Conservation (phyloP, 2,329 filamentous ascomycete species). For the Cytospora mali region DNA sequence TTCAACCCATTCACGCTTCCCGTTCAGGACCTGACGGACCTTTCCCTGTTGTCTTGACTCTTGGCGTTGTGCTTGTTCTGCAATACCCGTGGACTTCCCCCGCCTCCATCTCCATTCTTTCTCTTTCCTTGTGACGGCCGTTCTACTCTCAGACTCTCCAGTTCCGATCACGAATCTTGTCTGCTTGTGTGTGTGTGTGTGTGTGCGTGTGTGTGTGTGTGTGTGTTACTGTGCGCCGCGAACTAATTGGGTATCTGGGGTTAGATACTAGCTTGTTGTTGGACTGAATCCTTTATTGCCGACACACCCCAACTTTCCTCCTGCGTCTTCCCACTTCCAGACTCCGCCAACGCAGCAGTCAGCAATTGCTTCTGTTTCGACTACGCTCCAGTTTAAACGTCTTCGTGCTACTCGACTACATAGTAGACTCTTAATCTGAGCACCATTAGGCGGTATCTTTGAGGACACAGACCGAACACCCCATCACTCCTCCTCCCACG, state of each 20-base stretch:
- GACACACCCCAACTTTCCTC: neutral
- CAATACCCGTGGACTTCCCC: slow-evolving; percentile 6
- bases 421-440: neutral
- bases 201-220: too few relatives aligned
- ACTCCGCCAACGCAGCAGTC: neutral
- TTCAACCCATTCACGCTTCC: slow-evolving; percentile 27
- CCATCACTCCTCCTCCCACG: neutral
- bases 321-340: neutral
- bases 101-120: slow-evolving; percentile 30
- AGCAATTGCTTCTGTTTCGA: neutral
- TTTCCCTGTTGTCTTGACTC: slow-evolving; percentile 23
- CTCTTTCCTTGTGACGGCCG: slow-evolving; percentile 23
- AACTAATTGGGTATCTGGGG: neutral
- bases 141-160: slow-evolving; percentile 2
- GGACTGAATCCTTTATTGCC: neutral
- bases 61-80: slow-evolving; percentile 1
- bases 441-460: neutral
- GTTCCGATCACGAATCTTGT: slow-evolving; percentile 10
- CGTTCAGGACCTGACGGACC: slow-evolving; percentile 15
- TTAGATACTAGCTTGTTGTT: neutral
- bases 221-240: too few relatives aligned
- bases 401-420: neutral
- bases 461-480: neutral
- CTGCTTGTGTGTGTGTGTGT: too few relatives aligned
- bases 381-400: neutral